phyloP scores from a whole-genome alignment of 305 asterid genomes.

The Fraxinus latifolia region DNA sequence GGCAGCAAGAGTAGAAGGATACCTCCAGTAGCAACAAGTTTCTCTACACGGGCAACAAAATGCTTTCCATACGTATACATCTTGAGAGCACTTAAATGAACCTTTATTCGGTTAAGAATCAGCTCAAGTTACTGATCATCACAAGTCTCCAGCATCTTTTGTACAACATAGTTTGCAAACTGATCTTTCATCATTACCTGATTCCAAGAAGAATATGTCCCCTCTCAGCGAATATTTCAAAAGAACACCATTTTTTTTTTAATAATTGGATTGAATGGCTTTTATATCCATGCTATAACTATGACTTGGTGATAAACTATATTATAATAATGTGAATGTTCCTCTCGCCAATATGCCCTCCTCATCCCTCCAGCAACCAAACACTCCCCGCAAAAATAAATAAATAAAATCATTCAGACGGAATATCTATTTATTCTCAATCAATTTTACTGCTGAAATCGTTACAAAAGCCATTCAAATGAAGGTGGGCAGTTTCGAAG shows the following conservation, averaged over 20 bases:
- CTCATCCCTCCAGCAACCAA: too few species aligned
- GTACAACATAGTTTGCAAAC: conserved; percentile 72
- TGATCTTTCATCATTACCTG: conserved; percentile 79
- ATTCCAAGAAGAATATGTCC: not conserved
- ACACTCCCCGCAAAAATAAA: too few species aligned
- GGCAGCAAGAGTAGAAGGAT: not conserved
- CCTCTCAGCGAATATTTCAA: not conserved
- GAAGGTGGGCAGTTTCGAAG: too few species aligned
- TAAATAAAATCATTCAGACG: not conserved
- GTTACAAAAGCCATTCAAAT: too few species aligned
- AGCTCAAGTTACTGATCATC: conserved; percentile 57
- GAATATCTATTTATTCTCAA: not conserved
- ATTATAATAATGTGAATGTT: not conserved
- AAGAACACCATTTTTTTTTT: not conserved
- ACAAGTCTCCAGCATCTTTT: conserved; percentile 73
- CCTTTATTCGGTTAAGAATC: conserved; percentile 54
- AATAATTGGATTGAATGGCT: not conserved
- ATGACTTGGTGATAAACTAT: not conserved
- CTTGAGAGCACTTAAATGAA: conserved; percentile 59
- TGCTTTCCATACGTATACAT: conserved; percentile 71
- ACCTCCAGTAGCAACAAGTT: conserved; percentile 78
- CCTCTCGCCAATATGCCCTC: not conserved
- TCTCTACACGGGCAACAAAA: conserved; percentile 70
- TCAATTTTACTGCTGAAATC: not conserved
- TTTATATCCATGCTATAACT: not conserved